Percentiles rank a stretch among this genome's conserved stretches.
Conservation (phyloP, 306 rosid species). For the Cucurbita pepo region DNA sequence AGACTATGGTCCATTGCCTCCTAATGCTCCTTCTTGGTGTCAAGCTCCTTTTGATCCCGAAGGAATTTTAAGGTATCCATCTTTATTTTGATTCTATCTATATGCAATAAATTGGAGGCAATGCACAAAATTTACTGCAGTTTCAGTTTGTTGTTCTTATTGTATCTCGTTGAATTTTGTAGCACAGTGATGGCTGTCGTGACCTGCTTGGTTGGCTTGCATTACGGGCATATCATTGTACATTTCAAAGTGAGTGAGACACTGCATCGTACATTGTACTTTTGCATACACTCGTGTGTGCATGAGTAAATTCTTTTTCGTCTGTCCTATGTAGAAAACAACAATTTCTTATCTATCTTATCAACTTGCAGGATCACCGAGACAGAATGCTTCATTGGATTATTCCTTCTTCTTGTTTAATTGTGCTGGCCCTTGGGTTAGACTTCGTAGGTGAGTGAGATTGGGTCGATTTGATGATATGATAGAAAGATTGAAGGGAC, state of each 20-base stretch:
- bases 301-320: no score
- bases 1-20: constrained; percentile 68
- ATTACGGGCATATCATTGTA: constrained; percentile 72
- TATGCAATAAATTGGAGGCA: no score
- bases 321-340: not conserved
- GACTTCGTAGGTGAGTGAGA: constrained; percentile 42
- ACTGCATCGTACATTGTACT: not conserved
- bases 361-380: constrained; percentile 51
- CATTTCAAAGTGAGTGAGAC: constrained; percentile 50
- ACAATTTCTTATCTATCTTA: not conserved
- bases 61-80: constrained; percentile 63
- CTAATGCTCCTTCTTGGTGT: constrained; percentile 92
- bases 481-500: not conserved
- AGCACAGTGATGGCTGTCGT: constrained; percentile 88
- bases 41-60: constrained; percentile 99
- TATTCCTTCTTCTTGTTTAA: constrained; percentile 47
- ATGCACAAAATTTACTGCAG: not conserved
- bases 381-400: constrained; percentile 64
- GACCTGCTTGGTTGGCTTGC: constrained; percentile 90
- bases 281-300: not conserved
- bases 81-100: not conserved
- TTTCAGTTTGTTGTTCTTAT: constrained; percentile 3
- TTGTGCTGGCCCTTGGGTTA: constrained; percentile 44
- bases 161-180: constrained; percentile 1
- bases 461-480: not conserved